Evolutionary conservation across 2,329 filamentous ascomycete species (phyloP).

Genomic region (Paraphoma sp.): DNA sequence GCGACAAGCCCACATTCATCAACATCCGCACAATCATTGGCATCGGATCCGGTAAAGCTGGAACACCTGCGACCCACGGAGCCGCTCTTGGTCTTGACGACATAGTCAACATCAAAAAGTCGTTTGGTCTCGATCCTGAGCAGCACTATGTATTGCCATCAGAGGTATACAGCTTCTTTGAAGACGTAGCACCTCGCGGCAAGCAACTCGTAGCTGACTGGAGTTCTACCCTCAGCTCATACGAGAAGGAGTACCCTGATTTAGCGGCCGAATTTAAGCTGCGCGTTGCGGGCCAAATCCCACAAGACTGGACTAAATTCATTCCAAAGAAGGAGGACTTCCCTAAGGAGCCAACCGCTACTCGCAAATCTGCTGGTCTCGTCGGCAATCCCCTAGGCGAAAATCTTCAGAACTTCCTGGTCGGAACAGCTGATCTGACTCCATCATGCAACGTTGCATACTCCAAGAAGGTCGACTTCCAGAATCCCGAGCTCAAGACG

Average conservation of each 20-base stretch:
- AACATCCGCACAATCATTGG: slow-evolving; percentile 65
- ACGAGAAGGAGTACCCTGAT: no score
- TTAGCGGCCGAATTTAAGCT: no score
- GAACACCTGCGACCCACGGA: slow-evolving; percentile 63
- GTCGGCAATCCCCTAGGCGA: slow-evolving; percentile 65
- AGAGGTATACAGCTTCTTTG: slow-evolving; percentile 61
- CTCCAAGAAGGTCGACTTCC: slow-evolving; percentile 9
- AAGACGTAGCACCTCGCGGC: slow-evolving; percentile 53
- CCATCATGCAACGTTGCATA: slow-evolving; percentile 60
- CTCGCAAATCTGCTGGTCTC: slow-evolving; percentile 59
- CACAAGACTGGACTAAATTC: no score
- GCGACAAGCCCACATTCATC: slow-evolving; percentile 63
- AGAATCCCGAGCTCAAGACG: slow-evolving; percentile 32
- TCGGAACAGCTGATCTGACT: slow-evolving; percentile 67
- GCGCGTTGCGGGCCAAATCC: no score
- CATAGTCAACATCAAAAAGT: slow-evolving; percentile 62
- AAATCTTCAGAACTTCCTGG: slow-evolving; percentile 91
- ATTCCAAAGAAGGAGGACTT: slow-evolving; percentile 59
- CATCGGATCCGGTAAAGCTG: slow-evolving; percentile 55
- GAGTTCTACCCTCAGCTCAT: no score
- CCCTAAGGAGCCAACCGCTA: slow-evolving; percentile 56
- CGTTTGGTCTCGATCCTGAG: slow-evolving; percentile 57
- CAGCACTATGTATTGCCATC: slow-evolving; percentile 57
- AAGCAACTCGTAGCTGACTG: slow-evolving; percentile 22
- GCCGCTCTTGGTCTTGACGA: slow-evolving; percentile 61